phyloP scores from a whole-genome alignment of 2,329 filamentous ascomycete species.

The Beauveria sp. region DNA sequence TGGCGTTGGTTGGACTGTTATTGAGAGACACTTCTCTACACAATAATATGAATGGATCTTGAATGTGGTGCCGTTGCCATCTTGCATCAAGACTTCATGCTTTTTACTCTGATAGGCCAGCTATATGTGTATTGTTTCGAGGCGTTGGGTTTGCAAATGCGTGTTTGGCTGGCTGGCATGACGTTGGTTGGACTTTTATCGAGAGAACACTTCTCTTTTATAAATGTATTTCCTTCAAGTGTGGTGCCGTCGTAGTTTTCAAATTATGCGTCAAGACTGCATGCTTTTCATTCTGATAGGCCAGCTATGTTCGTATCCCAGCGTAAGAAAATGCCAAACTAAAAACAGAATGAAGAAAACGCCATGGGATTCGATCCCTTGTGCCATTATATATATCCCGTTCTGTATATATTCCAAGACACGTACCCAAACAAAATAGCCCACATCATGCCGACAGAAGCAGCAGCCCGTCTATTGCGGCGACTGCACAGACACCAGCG shows the following conservation, averaged over 20 bases:
- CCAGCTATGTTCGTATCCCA: background rate
- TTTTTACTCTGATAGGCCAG: no score
- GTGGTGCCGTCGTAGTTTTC: background rate
- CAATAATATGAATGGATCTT: background rate
- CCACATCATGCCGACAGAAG: background rate
- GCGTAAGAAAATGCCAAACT: background rate
- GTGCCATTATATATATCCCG: conserved; percentile 14
- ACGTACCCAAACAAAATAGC: conserved; percentile 13
- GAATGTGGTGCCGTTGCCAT: background rate
- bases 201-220: no score
- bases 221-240: background rate
- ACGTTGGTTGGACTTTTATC: no score
- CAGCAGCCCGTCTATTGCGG: background rate
- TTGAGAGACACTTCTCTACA: background rate
- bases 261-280: background rate
- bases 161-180: no score
- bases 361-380: conserved; percentile 19
- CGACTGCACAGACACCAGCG: conserved; percentile 6
- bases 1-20: background rate
- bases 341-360: conserved; percentile 5
- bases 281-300: conserved; percentile 3
- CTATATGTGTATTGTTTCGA: no score
- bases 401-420: conserved; percentile 3
- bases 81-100: no score
- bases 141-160: no score